Conservation (phyloP, 805 yeast species). For the Candida pseudofarinosa region DNA sequence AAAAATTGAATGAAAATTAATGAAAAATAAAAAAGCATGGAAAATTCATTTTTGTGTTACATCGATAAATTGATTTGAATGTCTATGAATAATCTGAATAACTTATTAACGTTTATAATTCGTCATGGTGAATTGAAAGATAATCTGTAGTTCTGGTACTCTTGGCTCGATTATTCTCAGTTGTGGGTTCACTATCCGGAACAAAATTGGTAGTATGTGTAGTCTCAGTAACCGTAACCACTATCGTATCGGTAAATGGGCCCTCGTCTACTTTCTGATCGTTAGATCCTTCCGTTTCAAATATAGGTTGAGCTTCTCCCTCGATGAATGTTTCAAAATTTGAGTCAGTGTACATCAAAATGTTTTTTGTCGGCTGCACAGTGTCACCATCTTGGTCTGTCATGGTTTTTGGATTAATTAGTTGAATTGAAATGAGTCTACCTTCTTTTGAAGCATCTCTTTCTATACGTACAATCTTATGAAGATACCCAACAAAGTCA, state of each 20-base stretch:
- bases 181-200: no score
- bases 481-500: slow-evolving; percentile 28
- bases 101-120: no score
- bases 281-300: background rate
- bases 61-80: background rate
- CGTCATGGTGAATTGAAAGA: background rate
- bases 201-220: background rate
- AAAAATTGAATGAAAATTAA: background rate
- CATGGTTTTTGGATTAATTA: slow-evolving; percentile 29
- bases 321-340: slow-evolving; percentile 20
- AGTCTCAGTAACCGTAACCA: background rate
- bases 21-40: background rate
- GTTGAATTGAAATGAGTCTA: slow-evolving; percentile 15
- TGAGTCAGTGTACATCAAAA: slow-evolving; percentile 23
- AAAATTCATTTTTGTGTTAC: background rate
- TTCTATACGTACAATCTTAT: slow-evolving; percentile 19
- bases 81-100: background rate
- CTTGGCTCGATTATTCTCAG: no score
- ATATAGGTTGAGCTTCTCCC: background rate
- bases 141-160: background rate
- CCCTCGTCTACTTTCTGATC: background rate
- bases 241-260: background rate
- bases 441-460: slow-evolving; percentile 17
- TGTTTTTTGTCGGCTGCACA: slow-evolving; percentile 15
- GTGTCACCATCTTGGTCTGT: slow-evolving; percentile 28